A percentile compares a stretch with the other conserved stretches of the same genome.
phyloP scores from a whole-genome alignment of 2,329 filamentous ascomycete species.

The Mariannaea elegans region DNA sequence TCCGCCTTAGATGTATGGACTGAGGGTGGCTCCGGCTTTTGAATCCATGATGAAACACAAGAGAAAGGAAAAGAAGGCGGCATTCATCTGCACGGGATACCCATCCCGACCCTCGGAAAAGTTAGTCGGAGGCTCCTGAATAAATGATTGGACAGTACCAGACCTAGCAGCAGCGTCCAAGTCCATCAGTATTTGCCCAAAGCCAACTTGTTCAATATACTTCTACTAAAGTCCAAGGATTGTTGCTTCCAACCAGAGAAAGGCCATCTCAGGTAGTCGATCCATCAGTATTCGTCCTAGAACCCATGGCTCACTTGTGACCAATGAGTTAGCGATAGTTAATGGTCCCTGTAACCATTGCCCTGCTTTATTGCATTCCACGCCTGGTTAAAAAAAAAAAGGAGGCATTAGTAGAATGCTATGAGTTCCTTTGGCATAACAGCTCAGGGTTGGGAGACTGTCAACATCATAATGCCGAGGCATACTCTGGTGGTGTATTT shows the following conservation, averaged over 20 bases:
- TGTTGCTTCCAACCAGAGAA: background rate
- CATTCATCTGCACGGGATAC: conserved; percentile 2
- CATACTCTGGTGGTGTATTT: too few species aligned
- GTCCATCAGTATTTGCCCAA: background rate
- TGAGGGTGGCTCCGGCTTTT: too few species aligned
- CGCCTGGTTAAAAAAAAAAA: background rate
- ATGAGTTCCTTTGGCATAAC: background rate
- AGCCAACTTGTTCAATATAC: too few species aligned
- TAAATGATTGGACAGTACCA: background rate
- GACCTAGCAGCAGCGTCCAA: background rate
- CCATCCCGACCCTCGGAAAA: background rate
- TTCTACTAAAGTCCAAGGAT: background rate
- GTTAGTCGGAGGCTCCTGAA: background rate
- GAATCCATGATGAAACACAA: too few species aligned
- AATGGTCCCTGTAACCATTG: background rate
- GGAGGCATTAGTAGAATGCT: background rate
- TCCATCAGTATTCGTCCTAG: conserved; percentile 3
- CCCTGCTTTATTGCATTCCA: conserved; percentile 4
- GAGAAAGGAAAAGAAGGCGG: background rate
- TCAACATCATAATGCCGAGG: background rate
- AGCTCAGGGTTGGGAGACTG: conserved; percentile 4
- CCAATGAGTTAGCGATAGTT: background rate
- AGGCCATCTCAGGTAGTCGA: background rate
- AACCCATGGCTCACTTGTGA: background rate
- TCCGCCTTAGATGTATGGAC: too few species aligned